A percentile compares a stretch with the other conserved stretches of the same genome.
phyloP scores from a whole-genome alignment of 2,329 filamentous ascomycete species.

The Chrysoporthe deuterocubensis region DNA sequence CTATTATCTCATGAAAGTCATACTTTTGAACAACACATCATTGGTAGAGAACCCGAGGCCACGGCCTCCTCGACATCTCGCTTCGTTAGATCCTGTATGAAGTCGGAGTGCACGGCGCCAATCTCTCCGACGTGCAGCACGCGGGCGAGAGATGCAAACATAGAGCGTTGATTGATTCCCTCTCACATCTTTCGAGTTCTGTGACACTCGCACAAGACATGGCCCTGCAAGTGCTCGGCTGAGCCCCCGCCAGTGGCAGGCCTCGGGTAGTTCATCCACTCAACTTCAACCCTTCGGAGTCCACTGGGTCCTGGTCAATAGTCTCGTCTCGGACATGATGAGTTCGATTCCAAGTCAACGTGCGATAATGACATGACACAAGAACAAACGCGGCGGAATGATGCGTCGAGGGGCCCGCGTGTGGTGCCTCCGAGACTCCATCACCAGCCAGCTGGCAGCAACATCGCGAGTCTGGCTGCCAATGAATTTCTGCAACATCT shows the following conservation, averaged over 20 bases:
- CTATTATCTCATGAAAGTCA: neutral
- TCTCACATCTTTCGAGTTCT: neutral
- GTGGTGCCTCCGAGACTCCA: neutral
- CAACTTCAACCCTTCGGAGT: slow-evolving; percentile 15
- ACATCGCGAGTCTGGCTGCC: neutral
- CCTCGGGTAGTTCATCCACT: slow-evolving; percentile 28
- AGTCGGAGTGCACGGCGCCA: slow-evolving; percentile 10
- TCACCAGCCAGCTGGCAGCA: neutral
- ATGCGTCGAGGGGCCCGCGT: neutral
- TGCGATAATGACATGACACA: neutral
- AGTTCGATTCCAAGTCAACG: neutral
- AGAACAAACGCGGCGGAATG: neutral
- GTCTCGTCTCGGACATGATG: slow-evolving; percentile 16
- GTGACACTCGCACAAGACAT: slow-evolving; percentile 27
- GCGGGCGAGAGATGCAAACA: neutral
- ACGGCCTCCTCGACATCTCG: neutral
- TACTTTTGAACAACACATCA: neutral
- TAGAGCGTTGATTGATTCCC: neutral
- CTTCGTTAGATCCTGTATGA: neutral
- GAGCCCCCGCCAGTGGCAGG: slow-evolving; percentile 12
- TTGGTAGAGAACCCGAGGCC: neutral
- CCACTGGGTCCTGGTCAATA: slow-evolving; percentile 14
- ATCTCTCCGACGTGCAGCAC: neutral
- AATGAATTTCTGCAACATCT: neutral
- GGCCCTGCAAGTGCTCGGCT: slow-evolving; percentile 23